Conservation (phyloP, 768 basidiomycete genomes). For the Tulasnella sp. region DNA sequence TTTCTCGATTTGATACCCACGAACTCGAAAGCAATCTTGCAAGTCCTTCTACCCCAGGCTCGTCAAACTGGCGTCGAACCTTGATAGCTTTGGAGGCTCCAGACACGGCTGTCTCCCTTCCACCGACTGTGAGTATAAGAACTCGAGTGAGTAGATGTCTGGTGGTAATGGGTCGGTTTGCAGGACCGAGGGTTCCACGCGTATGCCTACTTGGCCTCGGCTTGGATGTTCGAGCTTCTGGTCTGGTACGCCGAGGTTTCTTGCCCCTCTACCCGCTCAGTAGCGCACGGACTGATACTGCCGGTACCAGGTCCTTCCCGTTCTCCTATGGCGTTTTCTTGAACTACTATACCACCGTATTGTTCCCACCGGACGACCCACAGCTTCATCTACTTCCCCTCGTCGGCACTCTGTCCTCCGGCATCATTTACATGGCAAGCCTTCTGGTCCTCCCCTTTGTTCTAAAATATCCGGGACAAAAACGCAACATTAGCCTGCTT, state of each 20-base stretch:
- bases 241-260: slow-evolving; percentile 25
- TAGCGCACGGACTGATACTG: neutral
- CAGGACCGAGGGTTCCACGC: slow-evolving; percentile 32
- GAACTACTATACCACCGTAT: slow-evolving; percentile 27
- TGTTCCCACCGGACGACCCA: slow-evolving; percentile 21
- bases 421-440: slow-evolving; percentile 30
- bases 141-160: neutral
- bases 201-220: slow-evolving; percentile 30
- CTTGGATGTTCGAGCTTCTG: slow-evolving; percentile 28
- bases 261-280: neutral
- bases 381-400: slow-evolving; percentile 25
- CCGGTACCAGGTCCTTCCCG: slow-evolving; percentile 19
- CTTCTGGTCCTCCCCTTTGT: slow-evolving; percentile 30
- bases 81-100: slow-evolving; percentile 22
- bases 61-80: slow-evolving; percentile 26
- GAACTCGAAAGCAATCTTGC: neutral
- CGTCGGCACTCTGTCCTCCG: slow-evolving; percentile 32
- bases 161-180: neutral
- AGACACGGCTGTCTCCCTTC: slow-evolving; percentile 29
- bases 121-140: slow-evolving; percentile 21
- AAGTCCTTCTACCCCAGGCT: slow-evolving; percentile 7
- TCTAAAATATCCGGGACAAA: slow-evolving; percentile 27
- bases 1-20: neutral
- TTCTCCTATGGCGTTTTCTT: slow-evolving; percentile 33
- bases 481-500: slow-evolving; percentile 20